Evolutionary conservation across 139 green algal species (phyloP).

Genomic region (Chlamydomonas schloesseri): DNA sequence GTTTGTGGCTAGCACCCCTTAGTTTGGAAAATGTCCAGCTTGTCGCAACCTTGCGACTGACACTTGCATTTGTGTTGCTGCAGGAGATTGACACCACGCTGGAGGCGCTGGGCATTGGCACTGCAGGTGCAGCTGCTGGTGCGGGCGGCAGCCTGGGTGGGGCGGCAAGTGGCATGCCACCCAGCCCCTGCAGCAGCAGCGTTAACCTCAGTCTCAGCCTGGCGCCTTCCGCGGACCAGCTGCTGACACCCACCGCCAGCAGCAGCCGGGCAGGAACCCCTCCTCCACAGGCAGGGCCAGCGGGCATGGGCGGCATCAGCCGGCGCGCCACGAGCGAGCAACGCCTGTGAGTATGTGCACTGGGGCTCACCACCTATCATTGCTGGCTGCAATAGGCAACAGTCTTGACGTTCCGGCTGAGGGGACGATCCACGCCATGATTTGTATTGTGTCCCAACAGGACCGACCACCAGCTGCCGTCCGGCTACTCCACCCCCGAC

Average conservation of each 20-base stretch:
- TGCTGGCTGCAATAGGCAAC: no score
- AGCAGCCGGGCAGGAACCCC: slow-evolving; percentile 8
- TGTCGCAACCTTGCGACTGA: no score
- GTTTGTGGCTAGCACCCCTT: no score
- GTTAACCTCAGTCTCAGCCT: slow-evolving; percentile 1
- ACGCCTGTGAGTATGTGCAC: slow-evolving; percentile 21
- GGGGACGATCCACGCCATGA: no score
- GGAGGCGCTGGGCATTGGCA: slow-evolving; percentile 41
- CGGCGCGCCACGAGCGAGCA: slow-evolving; percentile 18
- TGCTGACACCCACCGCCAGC: slow-evolving; percentile 1
- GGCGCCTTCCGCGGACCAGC: slow-evolving; percentile 16
- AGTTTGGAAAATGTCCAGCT: no score
- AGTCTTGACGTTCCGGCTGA: no score
- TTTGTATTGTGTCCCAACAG: no score
- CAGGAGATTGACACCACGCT: slow-evolving; percentile 45
- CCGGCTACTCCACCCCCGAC: slow-evolving; percentile 7
- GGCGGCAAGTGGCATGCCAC: background rate
- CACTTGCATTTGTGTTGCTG: no score
- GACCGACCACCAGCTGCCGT: background rate
- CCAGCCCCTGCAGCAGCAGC: slow-evolving; percentile 17
- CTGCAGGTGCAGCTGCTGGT: background rate
- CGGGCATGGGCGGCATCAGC: background rate
- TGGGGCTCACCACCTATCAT: no score
- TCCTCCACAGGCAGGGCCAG: background rate
- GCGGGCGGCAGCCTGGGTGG: background rate